Base-by-base conservation (phyloP, 805 yeast genomes). In the Spencermartinsiella europaea region DNA sequence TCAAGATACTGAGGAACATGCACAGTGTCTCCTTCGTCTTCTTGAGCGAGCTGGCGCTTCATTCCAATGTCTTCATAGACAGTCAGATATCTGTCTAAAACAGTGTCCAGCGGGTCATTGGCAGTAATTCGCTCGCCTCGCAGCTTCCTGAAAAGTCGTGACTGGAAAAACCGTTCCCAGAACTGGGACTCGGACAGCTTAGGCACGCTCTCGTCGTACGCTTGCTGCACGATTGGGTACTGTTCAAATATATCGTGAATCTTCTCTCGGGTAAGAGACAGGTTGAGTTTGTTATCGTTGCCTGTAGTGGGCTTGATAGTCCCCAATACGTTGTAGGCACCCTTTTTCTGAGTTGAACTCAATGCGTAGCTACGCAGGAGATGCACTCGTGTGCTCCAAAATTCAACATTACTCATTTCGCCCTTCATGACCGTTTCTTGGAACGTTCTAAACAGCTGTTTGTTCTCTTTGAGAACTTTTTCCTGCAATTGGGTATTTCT, bases 151-250 rank as follows among this genome's bases (percentile, higher is more conserved):
- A 90, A 93, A 50, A 93, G 69, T 57, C 88, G 84, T 0, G 97
- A 89, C 58, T 87, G 82, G 72, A 93, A 93, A 59, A 93, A 93
- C 51, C 97, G 71, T 8, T 95, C 87, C 99, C 99, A 93, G 58
- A 93, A 93, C 60, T 85, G 95, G 36, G 91, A 90, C 62, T 93
- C 98, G 40, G 79, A 76, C 44, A 93, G 73, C 51, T 83, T 81
- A 0, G 98, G 99, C 3, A 93, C 99, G 48, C 81, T 81, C 45
- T 93, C 99, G 49, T 79, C 81, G 60, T 85, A 93, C 0, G 98
- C 98, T 52, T 77, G 79, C 50, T 86, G 79, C 21, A 93, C 95
- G 34, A 90, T 79, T 0, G 99, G 99, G 60, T 91, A 93, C 49
- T 91, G 95, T 43, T 82, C 86, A 62, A 93, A 90, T 19, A 93